phyloP scores from a whole-genome alignment of 2,329 filamentous ascomycete species.

The Scedosporium boydii region DNA sequence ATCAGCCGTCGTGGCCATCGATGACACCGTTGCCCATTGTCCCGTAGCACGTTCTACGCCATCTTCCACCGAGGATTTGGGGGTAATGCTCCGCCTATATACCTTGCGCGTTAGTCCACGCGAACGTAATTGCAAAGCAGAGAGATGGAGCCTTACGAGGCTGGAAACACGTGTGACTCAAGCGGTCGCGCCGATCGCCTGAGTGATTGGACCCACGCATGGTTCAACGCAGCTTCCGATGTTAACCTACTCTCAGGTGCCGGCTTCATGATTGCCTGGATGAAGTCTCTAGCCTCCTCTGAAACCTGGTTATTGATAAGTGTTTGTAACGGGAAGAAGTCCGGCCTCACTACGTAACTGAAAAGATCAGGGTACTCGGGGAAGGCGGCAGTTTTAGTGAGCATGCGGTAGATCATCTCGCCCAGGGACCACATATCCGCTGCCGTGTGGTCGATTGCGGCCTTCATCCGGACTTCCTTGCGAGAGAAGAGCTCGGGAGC shows the following conservation, averaged over 20 bases:
- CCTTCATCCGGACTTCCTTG: background rate
- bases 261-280: background rate
- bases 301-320: background rate
- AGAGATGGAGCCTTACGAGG: too few species aligned
- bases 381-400: constrained; percentile 6
- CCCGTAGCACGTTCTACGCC: too few species aligned
- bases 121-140: too few species aligned
- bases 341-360: background rate
- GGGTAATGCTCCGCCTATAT: too few species aligned
- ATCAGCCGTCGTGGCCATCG: too few species aligned
- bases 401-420: constrained; percentile 10
- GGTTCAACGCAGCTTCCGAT: background rate
- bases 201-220: background rate
- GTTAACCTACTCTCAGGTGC: background rate
- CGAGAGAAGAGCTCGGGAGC: constrained; percentile 12
- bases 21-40: too few species aligned
- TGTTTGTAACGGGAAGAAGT: background rate
- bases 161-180: too few species aligned
- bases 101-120: too few species aligned
- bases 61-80: too few species aligned
- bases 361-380: background rate
- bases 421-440: constrained; percentile 16
- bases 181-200: background rate
- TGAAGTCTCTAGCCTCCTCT: background rate
- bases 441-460: constrained; percentile 5